Percentiles rank a stretch among this genome's conserved stretches.
Conservation (phyloP, 1,284 basidiomycete species). For the Ceratobasidium sp. region DNA sequence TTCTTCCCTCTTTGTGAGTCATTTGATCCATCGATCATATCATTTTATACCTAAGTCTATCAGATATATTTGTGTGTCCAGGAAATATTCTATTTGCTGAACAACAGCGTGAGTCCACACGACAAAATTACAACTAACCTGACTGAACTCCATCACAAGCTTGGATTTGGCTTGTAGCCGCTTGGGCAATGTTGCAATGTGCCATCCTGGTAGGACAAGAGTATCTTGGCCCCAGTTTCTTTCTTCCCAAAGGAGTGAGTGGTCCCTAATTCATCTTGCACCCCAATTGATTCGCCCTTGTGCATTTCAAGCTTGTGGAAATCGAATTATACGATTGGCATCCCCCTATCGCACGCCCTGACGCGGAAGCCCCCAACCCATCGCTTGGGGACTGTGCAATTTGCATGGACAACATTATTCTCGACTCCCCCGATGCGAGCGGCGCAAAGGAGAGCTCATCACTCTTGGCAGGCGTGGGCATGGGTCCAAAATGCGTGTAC, state of each 20-base stretch:
- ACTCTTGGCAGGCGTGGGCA: constrained; percentile 51
- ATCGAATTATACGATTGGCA: constrained; percentile 82
- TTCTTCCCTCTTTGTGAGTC: constrained; percentile 77
- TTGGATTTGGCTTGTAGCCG: constrained; percentile 71
- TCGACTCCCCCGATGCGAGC: constrained; percentile 54
- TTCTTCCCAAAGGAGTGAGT: constrained; percentile 70
- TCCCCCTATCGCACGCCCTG: constrained; percentile 71
- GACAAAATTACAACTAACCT: background rate
- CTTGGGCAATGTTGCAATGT: constrained; percentile 70
- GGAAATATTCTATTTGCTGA: constrained; percentile 84
- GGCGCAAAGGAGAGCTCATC: constrained; percentile 44
- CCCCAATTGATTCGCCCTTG: background rate
- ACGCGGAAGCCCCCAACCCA: constrained; percentile 73
- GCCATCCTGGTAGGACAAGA: constrained; percentile 75
- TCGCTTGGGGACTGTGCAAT: constrained; percentile 85
- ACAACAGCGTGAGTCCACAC: constrained; percentile 61
- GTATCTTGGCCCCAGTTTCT: constrained; percentile 79
- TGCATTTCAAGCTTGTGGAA: constrained; percentile 44
- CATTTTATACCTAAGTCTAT: background rate
- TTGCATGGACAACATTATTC: constrained; percentile 84
- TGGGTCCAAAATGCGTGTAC: constrained; percentile 67
- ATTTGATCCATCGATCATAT: constrained; percentile 1
- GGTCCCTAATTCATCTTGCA: background rate
- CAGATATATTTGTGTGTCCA: constrained; percentile 83
- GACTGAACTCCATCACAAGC: constrained; percentile 50